phyloP scores from a whole-genome alignment of 345 rosid species.

The Hibiscus tridactylites region DNA sequence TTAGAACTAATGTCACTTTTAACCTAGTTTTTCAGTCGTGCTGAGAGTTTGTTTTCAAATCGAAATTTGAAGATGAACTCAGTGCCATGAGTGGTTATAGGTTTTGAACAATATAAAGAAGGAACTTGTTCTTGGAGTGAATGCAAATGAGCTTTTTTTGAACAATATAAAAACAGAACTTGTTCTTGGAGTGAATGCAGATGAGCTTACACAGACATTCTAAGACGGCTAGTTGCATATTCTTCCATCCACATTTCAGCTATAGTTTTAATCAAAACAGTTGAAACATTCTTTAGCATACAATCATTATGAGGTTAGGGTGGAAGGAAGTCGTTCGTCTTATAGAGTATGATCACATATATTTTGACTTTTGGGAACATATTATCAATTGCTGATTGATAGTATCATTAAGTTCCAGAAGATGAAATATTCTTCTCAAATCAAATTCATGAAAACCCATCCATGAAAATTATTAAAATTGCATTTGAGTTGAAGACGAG shows the following conservation, averaged over 20 bases:
- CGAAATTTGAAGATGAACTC: neutral
- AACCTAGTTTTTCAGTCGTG: neutral
- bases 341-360: neutral
- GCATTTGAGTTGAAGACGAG: neutral
- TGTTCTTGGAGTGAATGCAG: neutral
- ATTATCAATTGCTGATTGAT: neutral
- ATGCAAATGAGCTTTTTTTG: neutral
- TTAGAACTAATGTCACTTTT: neutral
- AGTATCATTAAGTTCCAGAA: neutral
- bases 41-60: neutral
- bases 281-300: neutral
- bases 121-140: constrained; percentile 1
- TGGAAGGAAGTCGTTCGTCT: neutral
- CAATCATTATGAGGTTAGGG: neutral
- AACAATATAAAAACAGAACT: neutral
- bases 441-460: constrained; percentile 1
- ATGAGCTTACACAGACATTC: neutral
- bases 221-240: neutral
- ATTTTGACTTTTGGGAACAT: neutral
- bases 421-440: neutral
- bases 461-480: neutral
- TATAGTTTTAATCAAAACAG: neutral
- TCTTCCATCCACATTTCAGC: neutral
- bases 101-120: neutral
- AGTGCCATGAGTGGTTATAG: neutral